Conservation (phyloP, 164 flowering plant species). For the Vitis riparia region DNA sequence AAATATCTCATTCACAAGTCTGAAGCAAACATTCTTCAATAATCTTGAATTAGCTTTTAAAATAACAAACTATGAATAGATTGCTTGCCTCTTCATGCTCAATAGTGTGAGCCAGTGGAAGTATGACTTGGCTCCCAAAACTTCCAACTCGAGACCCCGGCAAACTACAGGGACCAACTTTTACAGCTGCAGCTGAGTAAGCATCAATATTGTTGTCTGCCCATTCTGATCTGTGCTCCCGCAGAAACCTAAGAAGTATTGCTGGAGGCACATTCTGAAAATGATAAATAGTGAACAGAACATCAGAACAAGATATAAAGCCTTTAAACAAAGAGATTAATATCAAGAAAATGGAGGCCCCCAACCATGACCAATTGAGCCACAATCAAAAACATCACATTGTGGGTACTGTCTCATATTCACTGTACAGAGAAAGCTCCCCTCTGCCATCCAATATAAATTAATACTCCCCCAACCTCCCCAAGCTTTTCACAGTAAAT, state of each 20-base stretch:
- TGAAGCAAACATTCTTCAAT: neutral
- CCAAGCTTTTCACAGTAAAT: no score
- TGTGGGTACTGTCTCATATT: no score
- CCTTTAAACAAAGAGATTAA: neutral
- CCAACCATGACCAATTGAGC: no score
- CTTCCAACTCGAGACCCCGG: conserved; percentile 69
- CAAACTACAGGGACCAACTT: conserved; percentile 71
- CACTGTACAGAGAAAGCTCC: no score
- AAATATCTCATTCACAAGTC: neutral
- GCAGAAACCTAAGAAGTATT: conserved; percentile 77
- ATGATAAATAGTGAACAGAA: neutral
- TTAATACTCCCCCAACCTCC: no score
- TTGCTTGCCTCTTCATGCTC: conserved; percentile 94
- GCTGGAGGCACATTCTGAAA: conserved; percentile 97
- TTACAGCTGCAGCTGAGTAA: conserved; percentile 80
- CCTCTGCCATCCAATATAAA: no score
- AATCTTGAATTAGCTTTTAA: no score
- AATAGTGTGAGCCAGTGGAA: conserved; percentile 89
- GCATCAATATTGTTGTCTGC: conserved; percentile 89
- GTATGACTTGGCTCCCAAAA: conserved; percentile 81
- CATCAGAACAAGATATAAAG: neutral
- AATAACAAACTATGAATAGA: neutral
- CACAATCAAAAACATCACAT: no score
- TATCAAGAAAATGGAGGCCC: no score
- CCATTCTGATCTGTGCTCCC: conserved; percentile 99